Evolutionary conservation across 169 alveolate genomes (phyloP).

Genomic region (Blepharisma undulans): DNA sequence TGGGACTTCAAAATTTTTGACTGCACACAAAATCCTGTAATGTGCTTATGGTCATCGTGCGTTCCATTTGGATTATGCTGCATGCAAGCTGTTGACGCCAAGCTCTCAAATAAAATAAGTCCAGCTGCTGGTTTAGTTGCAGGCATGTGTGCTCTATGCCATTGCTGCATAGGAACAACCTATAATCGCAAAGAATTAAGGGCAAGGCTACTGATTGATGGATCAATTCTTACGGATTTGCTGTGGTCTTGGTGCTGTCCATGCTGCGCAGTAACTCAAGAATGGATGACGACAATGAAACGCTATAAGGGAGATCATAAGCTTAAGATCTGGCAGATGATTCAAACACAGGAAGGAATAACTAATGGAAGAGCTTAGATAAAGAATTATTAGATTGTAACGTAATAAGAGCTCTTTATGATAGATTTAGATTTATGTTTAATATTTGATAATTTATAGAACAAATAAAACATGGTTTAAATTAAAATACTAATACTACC

Average conservation of each 20-base stretch:
- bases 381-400: no score
- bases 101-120: neutral
- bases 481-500: no score
- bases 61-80: conserved; percentile 8
- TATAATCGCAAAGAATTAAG: neutral
- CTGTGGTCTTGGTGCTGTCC: neutral
- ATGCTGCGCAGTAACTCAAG: neutral
- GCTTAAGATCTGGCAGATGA: no score
- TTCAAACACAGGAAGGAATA: no score
- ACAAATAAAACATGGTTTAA: no score
- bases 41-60: neutral
- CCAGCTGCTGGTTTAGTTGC: neutral
- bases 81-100: neutral
- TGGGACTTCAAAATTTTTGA: neutral
- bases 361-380: no score
- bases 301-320: neutral
- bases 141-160: neutral
- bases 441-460: no score
- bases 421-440: no score
- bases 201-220: no score
- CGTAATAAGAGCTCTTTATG: no score
- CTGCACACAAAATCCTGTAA: neutral
- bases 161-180: neutral
- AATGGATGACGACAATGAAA: neutral
- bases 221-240: no score